phyloP scores from a whole-genome alignment of 331 rosid species.

The Quercus tomentella region DNA sequence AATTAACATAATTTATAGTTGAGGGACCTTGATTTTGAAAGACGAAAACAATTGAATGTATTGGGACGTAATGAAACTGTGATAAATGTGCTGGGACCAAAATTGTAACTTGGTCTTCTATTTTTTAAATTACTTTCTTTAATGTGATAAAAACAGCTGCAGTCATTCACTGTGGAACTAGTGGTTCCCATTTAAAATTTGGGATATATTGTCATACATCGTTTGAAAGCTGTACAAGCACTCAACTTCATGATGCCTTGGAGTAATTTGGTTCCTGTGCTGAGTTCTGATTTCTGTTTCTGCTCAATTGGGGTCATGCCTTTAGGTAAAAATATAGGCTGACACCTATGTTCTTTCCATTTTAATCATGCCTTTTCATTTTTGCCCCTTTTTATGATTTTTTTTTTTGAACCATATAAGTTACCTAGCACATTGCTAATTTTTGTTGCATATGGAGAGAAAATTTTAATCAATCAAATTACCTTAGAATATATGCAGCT shows the following conservation, averaged over 20 bases:
- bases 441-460: neutral
- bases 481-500: no score
- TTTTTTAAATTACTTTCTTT: neutral
- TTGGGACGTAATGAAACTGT: no score
- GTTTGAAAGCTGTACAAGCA: neutral
- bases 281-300: neutral
- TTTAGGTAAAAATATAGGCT: neutral
- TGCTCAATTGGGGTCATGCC: neutral
- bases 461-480: neutral
- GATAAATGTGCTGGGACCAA: no score
- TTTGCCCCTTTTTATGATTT: neutral
- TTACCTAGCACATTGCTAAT: neutral
- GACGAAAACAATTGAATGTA: no score
- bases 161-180: neutral
- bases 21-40: no score
- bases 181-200: neutral
- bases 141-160: neutral
- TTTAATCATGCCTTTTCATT: neutral
- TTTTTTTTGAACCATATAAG: neutral
- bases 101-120: neutral
- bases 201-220: no score
- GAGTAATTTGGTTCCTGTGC: neutral
- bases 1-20: no score
- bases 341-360: neutral
- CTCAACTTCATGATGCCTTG: neutral